Base-by-base conservation (phyloP, 164 flowering plant species). In the Magnolia changhungtana region DNA sequence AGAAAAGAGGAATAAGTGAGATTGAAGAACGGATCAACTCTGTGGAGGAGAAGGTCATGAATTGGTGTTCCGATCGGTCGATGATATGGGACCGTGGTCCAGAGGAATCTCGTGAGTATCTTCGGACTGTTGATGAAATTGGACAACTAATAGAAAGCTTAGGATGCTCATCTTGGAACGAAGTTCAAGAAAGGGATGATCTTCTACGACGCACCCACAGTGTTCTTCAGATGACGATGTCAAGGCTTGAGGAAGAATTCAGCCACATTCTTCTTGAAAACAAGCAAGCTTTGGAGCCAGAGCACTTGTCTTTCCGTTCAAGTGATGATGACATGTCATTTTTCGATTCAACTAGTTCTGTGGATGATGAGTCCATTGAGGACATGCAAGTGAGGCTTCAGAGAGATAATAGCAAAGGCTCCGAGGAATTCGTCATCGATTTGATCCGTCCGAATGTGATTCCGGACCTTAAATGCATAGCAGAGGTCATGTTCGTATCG, bases 211-310 rank as follows among this genome's bases (percentile, higher is more conserved):
- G 76, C 72, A 88, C 89, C 51, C 85, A 88, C 72, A 88, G 82
- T 80, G 80, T 90, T 80, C 92, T 94, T 81, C 92, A 90, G 76
- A 85, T 83, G 21, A 89, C 92, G 4, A 92, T 92, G 98, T 83
- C 81, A 4, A 87, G 90, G 84, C 91, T 94, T 19, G 96, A 92
- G 85, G 93, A 90, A 72, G 97, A 90, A 82, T 89, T 94, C 75
- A 78, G 75, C 77, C 66, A 89, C 80, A 74, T 94, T 71, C 90
- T 94, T 76, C 76, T 81, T 68, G 84, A 90, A 74, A 87, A 89
- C 74, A 85, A 84, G 81, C 90, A 87, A 66, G 86, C 90, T 24
- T 88, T 87, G 80, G 98, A 92, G 82, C 91, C 91, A 0, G 93
- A 89, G 75, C 85, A 77, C 74, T 70, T 86, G 83, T 91, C 97